phyloP scores from a whole-genome alignment of 192 early-diverging fungal genomes.

The Chytriomyces sp. region DNA sequence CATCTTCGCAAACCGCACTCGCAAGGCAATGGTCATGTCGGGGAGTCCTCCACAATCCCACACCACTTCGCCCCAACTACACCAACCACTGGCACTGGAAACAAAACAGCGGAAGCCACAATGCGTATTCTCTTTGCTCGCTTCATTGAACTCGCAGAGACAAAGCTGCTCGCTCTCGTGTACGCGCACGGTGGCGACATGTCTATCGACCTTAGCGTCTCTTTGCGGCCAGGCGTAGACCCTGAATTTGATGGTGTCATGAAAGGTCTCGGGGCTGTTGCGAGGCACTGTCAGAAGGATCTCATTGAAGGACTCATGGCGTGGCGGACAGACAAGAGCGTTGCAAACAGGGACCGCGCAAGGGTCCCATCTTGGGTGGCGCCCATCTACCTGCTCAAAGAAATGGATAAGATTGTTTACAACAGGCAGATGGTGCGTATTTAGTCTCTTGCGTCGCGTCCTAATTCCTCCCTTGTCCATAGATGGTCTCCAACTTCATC shows the following conservation, averaged over 20 bases:
- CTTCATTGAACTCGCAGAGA: constrained; percentile 39
- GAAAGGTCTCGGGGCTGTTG: constrained; percentile 74
- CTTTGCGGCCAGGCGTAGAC: constrained; percentile 55
- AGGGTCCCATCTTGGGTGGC: constrained; percentile 2
- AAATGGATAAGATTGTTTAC: constrained; percentile 60
- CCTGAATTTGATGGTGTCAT: constrained; percentile 79
- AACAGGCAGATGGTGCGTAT: constrained; percentile 62
- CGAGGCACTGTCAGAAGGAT: constrained; percentile 80
- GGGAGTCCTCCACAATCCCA: too few species aligned
- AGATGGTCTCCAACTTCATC: constrained; percentile 66
- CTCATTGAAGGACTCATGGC: constrained; percentile 67
- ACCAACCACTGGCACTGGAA: too few species aligned
- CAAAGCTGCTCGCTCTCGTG: constrained; percentile 26
- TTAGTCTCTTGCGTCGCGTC: not conserved
- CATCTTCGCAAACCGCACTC: too few species aligned
- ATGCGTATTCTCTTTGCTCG: constrained; percentile 30
- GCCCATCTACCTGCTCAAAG: constrained; percentile 35
- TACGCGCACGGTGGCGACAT: constrained; percentile 28
- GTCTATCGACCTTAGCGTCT: constrained; percentile 33
- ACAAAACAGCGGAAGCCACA: constrained; percentile 1
- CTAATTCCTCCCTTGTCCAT: not conserved
- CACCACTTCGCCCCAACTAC: too few species aligned
- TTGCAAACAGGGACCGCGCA: not conserved
- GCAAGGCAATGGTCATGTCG: too few species aligned
- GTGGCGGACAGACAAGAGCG: constrained; percentile 52